Evolutionary conservation across 352 stramenopile genomes (phyloP), one percentile per base, ranked within the genome.

Genomic region (Pseudoperonospora humuli): DNA sequence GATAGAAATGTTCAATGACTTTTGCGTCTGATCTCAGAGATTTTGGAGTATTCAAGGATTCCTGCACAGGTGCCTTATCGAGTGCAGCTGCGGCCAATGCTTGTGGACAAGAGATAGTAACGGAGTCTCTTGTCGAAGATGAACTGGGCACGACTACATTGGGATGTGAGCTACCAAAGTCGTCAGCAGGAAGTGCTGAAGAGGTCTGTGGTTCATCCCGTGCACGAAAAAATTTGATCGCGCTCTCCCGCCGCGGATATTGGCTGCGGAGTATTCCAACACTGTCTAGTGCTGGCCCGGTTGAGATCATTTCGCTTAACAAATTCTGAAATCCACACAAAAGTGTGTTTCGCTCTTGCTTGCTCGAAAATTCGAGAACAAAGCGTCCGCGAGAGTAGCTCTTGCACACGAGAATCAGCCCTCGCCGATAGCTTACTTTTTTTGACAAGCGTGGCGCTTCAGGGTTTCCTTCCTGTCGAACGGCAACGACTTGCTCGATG

Each of bases 361-460:
- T 84, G n/a, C 65, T 77, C 26, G 40, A 40, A 44, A 84, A 39
- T 35, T 86, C 68, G 11, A 86, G 70, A 7, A 86, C 56, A 26
- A 86, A 59, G 4, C 74, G 74, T 21, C 68, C 72, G 17, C 66
- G 74, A 47, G 82, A 65, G 45, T 81, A 70, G 28, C 61, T 82
- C 45, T 77, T 80, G n/a, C 65, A 82, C 8, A 84, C 45, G 23
- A 89, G 67, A 42, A 89, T 73, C 10, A 86, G 50, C 3, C 70
- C 74, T 8, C 71, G 71, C 8, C 63, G 67, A 38, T 79, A 50
- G 31, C 68, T 89, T 26, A 86, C 69, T 53, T 89, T 84, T 35
- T 59, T 80, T 0, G 70, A 57, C 15, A 89, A 64, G 3, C 56
- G 57, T 0, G 67, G 60, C 10, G 66, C 61, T 23, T 72, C 44